These are phyloP conservation scores for Plasmodium reichenowi DNA, from an alignment of 169 alveolate species.

Conservation along the genomic window DNA sequence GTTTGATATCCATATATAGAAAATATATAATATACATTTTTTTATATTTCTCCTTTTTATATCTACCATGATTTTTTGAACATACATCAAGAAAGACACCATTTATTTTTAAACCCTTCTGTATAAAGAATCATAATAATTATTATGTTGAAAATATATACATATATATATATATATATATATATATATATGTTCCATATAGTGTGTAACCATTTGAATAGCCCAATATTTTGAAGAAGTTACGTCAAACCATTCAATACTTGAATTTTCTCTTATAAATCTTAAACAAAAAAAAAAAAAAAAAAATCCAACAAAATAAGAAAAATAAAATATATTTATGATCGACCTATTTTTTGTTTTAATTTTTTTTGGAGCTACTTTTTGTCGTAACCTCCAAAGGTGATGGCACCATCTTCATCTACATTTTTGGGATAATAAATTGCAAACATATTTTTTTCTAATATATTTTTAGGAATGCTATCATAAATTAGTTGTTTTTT, in stretches of 20 bases:
- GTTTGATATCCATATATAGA: too few species aligned
- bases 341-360: neutral
- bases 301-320: neutral
- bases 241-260: constrained; percentile 71
- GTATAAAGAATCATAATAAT: neutral
- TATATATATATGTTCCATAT: too few species aligned
- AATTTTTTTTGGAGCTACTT: constrained; percentile 29
- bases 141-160: too few species aligned
- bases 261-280: constrained; percentile 42
- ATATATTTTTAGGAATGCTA: constrained; percentile 46
- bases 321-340: too few species aligned
- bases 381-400: constrained; percentile 73
- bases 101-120: constrained; percentile 65
- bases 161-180: too few species aligned
- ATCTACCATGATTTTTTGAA: constrained; percentile 44
- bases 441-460: constrained; percentile 46
- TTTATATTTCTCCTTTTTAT: constrained; percentile 8
- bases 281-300: constrained; percentile 16
- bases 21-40: neutral
- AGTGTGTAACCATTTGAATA: constrained; percentile 40
- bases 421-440: constrained; percentile 72
- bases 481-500: constrained; percentile 40
- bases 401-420: constrained; percentile 72
- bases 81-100: constrained; percentile 63
- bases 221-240: constrained; percentile 74